A percentile compares a stretch with the other conserved stretches of the same genome.
Conservation (phyloP, 352 stramenopile genomes). For the Elongisporangium anandrum region DNA sequence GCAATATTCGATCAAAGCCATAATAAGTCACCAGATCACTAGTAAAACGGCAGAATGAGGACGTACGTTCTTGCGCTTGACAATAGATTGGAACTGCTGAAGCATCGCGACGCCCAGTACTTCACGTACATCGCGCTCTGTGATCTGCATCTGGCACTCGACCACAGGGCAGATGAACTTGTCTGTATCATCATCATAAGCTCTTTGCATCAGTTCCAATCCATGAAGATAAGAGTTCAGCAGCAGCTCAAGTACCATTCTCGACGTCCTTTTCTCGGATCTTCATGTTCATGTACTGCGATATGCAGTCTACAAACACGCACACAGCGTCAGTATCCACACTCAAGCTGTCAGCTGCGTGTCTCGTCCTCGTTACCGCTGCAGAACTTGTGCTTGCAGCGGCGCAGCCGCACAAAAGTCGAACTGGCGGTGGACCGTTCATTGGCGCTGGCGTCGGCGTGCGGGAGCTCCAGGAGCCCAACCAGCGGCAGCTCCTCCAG, state of each 20-base stretch:
- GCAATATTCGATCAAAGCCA: not conserved
- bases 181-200: conserved; percentile 24
- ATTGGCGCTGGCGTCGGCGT: conserved; percentile 3
- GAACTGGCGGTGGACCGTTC: conserved; percentile 6
- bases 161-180: conserved; percentile 62
- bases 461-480: conserved; percentile 24
- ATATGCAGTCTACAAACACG: conserved; percentile 32
- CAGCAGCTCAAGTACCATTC: conserved; percentile 26
- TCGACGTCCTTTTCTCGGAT: conserved; percentile 54
- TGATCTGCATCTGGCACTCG: conserved; percentile 36
- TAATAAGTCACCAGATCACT: not conserved
- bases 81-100: conserved; percentile 20
- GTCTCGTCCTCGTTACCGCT: conserved; percentile 13
- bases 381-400: conserved; percentile 59
- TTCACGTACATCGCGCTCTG: conserved; percentile 26
- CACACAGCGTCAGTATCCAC: not conserved
- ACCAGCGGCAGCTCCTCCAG: conserved; percentile 50
- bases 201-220: not conserved
- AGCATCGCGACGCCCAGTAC: conserved; percentile 23
- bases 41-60: not conserved
- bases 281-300: conserved; percentile 55
- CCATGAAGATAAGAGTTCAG: not conserved
- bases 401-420: conserved; percentile 34
- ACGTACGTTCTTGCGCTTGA: conserved; percentile 57
- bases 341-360: not conserved